A percentile compares a stretch with the other conserved stretches of the same genome.
Conservation (phyloP, 768 basidiomycete species). For the Daedalea quercina region DNA sequence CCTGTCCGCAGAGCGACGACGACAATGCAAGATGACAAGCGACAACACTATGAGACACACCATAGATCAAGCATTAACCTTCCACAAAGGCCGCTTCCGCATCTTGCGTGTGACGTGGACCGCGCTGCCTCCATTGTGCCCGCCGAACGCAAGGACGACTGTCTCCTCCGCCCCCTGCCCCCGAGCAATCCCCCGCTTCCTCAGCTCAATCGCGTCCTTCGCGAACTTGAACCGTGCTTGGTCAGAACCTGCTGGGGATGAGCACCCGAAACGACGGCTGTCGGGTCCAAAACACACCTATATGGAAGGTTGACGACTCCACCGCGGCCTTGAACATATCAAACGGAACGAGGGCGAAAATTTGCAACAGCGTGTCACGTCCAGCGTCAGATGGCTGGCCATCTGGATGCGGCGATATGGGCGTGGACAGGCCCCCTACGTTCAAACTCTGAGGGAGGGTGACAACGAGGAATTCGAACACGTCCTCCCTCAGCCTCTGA, state of each 20-base stretch:
- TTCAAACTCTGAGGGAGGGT: constrained; percentile 65
- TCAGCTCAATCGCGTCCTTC: constrained; percentile 78
- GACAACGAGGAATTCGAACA: constrained; percentile 71
- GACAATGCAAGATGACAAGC: constrained; percentile 14
- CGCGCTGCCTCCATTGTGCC: constrained; percentile 60
- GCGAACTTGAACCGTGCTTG: constrained; percentile 89
- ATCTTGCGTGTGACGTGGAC: constrained; percentile 87
- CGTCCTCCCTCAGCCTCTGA: constrained; percentile 67
- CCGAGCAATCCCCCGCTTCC: constrained; percentile 72
- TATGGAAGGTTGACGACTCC: constrained; percentile 73
- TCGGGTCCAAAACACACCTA: constrained; percentile 38
- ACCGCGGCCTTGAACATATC: constrained; percentile 82
- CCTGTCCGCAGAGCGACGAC: not conserved
- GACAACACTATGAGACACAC: constrained; percentile 12
- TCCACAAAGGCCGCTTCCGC: constrained; percentile 44
- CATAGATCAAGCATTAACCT: constrained; percentile 26
- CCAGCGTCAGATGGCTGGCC: constrained; percentile 32
- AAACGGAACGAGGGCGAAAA: constrained; percentile 79
- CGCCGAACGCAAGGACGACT: constrained; percentile 88
- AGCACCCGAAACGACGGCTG: not conserved
- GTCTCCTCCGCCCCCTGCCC: constrained; percentile 70
- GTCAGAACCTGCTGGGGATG: constrained; percentile 52
- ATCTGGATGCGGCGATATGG: constrained; percentile 31
- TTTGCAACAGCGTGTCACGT: constrained; percentile 63
- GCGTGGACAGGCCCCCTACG: constrained; percentile 24